These are phyloP conservation scores for Mercurialis annua DNA, from an alignment of 345 rosid genomes.

Conservation along the genomic window DNA sequence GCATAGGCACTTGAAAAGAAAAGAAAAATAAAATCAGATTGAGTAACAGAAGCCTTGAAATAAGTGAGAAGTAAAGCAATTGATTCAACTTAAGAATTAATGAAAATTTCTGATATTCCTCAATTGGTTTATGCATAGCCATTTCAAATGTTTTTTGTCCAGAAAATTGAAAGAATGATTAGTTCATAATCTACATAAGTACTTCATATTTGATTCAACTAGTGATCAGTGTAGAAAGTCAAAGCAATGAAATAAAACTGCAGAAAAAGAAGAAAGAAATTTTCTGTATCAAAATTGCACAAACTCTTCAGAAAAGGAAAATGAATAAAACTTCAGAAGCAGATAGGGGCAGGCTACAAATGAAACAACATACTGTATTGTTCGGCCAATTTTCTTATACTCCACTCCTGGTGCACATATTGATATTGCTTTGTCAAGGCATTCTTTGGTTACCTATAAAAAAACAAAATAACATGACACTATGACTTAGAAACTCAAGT, in stretches of 20 bases:
- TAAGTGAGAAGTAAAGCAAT: background rate
- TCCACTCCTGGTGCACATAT: slow-evolving; percentile 85
- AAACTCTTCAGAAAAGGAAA: background rate
- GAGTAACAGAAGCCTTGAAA: background rate
- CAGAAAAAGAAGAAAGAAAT: background rate
- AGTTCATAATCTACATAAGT: background rate
- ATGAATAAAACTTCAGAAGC: background rate
- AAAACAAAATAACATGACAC: slow-evolving; percentile 10
- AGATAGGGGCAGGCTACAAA: slow-evolving; percentile 3
- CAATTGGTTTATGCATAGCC: background rate
- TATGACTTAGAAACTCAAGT: slow-evolving; percentile 4
- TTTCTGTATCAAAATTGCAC: background rate
- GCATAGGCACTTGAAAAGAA: slow-evolving; percentile 60
- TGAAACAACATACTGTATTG: slow-evolving; percentile 70
- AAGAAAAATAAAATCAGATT: background rate
- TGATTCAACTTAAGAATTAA: background rate
- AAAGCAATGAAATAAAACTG: background rate
- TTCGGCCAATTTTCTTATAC: slow-evolving; percentile 74
- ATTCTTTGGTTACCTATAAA: slow-evolving; percentile 76
- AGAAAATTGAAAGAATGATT: background rate
- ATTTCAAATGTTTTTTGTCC: slow-evolving; percentile 1
- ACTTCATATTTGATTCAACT: background rate
- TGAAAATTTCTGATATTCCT: background rate
- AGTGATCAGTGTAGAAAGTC: background rate
- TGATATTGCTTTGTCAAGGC: slow-evolving; percentile 70